Base-by-base conservation (phyloP, 176 grass and related monocot genomes). In the Dactylis glomerata region DNA sequence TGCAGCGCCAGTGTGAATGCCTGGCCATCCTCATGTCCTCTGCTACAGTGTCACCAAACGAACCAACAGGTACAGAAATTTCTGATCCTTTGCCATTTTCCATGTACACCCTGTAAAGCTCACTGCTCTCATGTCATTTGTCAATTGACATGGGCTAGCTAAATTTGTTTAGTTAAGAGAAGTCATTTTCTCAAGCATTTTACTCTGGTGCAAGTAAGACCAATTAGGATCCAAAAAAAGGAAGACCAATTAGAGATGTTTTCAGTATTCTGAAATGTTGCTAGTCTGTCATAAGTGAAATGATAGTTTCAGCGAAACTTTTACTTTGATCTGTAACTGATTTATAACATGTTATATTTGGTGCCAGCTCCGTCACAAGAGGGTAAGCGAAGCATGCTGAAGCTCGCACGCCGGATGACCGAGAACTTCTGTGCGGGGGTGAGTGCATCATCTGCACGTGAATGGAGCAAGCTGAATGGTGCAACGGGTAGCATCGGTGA, bases 311-410 rank as follows among this genome's bases (percentile, higher is more conserved):
- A 6, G 37, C 13, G 40, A n/a, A 64, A 11, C 22, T 27, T 23
- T 38, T 38, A 42, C 19, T 27, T 33, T 10, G 41, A 54, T 78
- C 17, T 17, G 0, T 52, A 19, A 44, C 55, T 78, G 22, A 10
- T 83, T 11, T 67, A 69, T 37, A 55, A n/a, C 22, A 47, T 10
- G 8, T 49, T 3, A 5, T 33, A 45, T 32, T 66, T 40, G n/a
- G 17, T 82, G 62, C 33, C 87, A 97, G 94, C 86, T 65, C 90
- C 91, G 73, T 88, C 92, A 0, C 81, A 86, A 75, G 86, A 84
- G 28, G 92, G 95, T 20, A 90, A 87, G 79, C 64, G 91, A 38
- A 98, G 93, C 89, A 93, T 98, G 96, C 89, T 98, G 51, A 98
- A 95, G 86, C 83, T 98, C 22, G 92, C 96, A 38, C 87, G 88